Evolutionary conservation across 768 basidiomycete genomes (phyloP), one percentile per base, ranked within the genome.

Genomic region (Sarcodon sp.): DNA sequence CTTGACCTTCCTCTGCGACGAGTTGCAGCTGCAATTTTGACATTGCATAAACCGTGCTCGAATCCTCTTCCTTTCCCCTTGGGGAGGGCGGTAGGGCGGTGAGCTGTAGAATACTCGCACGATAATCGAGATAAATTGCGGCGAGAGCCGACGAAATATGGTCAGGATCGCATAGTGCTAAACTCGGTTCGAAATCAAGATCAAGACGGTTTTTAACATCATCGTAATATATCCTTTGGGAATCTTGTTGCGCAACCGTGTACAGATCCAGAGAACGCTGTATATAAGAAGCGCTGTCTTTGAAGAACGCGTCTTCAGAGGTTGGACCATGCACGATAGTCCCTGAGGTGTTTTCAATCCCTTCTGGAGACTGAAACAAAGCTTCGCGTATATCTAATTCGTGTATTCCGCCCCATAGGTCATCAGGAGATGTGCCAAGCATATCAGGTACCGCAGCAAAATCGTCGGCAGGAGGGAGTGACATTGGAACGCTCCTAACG

Each of bases 1-100:
- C 56, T 33, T 61, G 60, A 32, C 74, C 75, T 59, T 88, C 86
- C 38, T 80, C 76, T 3, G 73, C 49, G 2, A 70, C 71, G 37
- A 87, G 68, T 50, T 77, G 70, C 34, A 72, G 62, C 53, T 87
- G 85, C 1, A 67, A 66, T 57, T 78, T 83, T 38, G 81, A 79
- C 70, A 81, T 71, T 15, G 66, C 66, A 48, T 72, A 66, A 43
- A 72, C 73, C 33, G 62, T 59, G 13, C 58, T 64, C 1, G 62
- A 63, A 9, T 71, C 70, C 3, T 59, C 63, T 38, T 59, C 51
- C 35, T 65, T 64, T 31, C 47, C 45, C 3, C 37, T 33, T 1
- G 43, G 21, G 21, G 18, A 4, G 3, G 18, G 16, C 38, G 11
- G 45, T 11, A 13, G 43, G 13, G 50, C 53, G 2, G 45, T 44